Base-by-base conservation (phyloP, 345 rosid genomes). In the Gossypium turneri region DNA sequence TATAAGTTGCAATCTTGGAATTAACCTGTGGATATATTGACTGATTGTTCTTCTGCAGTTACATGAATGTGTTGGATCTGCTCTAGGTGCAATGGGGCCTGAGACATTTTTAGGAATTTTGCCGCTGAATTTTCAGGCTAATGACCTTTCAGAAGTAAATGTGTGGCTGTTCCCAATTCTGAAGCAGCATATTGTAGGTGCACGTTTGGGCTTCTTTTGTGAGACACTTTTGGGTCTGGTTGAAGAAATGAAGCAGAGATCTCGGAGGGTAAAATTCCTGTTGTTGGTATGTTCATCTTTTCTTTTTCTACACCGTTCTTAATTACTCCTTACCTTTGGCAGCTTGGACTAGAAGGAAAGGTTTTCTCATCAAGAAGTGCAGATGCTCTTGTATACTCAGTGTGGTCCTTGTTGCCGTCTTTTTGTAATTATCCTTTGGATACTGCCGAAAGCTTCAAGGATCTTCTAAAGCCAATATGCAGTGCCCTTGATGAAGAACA, bases 31-130 rank as follows among this genome's bases (percentile, higher is more conserved):
- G 73, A 69, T 69, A 10, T 51, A 11, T 79, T 78, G 71, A 68
- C 29, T 83, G 62, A 68, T 79, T 78, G 63, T 68, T 15, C 43
- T 77, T 79, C 19, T 79, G 75, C 81, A 95, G 98, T 84, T 95
- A 80, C 98, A 91, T 83, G 96, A 88, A 77, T 93, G 96, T 77
- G 88, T 95, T 76, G 99, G 98, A 82, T 93, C 89, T 65, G 97
- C 97, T 76, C 86, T 93, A 81, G 93, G 89, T 73, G 96, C 99
- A 71, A 85, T 95, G 93, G 98, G 99, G 52, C 94, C 97, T 56
- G 98, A 93, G 80, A 84, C 89, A 67, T 89, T 95, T 83, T 81
- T 91, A 69, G 81, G 83, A 72, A 73, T 89, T 81, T 81, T 95
- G 44, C 91, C 92, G 63, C 90, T 95, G 78, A 90, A 89, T 67